phyloP scores from a whole-genome alignment of 176 grass and related monocot species.

The Avena eriantha region DNA sequence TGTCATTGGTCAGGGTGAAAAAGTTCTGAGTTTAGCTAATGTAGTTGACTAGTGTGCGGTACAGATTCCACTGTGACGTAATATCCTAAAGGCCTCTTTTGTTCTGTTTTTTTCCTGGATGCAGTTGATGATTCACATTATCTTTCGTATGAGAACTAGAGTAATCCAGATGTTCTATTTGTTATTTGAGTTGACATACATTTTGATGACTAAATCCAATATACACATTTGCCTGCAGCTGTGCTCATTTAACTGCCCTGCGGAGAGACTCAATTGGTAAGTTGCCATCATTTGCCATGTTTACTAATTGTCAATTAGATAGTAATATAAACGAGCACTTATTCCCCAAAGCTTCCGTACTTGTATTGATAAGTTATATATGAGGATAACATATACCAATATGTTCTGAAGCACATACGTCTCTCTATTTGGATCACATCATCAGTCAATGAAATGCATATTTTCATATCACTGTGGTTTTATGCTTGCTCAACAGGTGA shows the following conservation, averaged over 20 bases:
- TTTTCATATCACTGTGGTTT: background rate
- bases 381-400: background rate
- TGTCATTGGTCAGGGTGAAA: background rate
- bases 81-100: background rate
- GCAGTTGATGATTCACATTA: background rate
- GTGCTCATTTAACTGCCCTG: constrained; percentile 87
- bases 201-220: constrained; percentile 22
- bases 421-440: background rate
- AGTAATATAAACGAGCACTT: too few species aligned
- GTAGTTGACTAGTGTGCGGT: background rate
- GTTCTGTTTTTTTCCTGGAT: background rate
- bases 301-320: background rate
- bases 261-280: constrained; percentile 87
- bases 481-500: constrained; percentile 59
- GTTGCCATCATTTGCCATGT: background rate
- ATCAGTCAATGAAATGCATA: background rate
- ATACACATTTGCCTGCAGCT: constrained; percentile 57
- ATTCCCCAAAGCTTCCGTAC: too few species aligned
- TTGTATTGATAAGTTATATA: background rate
- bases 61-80: background rate
- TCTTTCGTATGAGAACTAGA: background rate
- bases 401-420: background rate
- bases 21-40: background rate
- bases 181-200: constrained; percentile 25
- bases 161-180: background rate